phyloP scores from a whole-genome alignment of 345 rosid genomes.

The Eucalyptus erythrocorys region DNA sequence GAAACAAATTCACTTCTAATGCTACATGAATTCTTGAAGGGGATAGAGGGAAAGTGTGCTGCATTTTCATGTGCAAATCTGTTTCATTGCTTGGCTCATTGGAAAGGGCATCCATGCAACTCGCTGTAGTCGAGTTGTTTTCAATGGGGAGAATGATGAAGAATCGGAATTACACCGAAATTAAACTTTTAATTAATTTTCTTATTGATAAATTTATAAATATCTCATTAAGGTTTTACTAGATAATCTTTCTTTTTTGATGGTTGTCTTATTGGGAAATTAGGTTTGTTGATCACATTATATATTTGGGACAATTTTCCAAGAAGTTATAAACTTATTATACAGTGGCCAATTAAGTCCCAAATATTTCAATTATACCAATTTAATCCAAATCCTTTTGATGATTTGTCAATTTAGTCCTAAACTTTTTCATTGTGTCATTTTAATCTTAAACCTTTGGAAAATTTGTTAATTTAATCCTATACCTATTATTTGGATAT shows the following conservation, averaged over 20 bases:
- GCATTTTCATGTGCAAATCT: neutral
- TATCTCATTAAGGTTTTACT: neutral
- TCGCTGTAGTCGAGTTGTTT: no score
- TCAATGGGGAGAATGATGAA: no score
- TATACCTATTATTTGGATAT: neutral
- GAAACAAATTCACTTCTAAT: neutral
- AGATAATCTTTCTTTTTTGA: neutral
- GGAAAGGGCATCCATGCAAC: no score
- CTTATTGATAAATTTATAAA: neutral
- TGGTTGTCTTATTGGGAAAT: neutral
- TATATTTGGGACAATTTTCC: neutral
- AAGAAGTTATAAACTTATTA: neutral
- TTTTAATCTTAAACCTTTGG: neutral
- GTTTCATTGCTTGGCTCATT: no score
- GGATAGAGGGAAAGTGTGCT: neutral
- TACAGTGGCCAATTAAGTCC: fast-evolving
- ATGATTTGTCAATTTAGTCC: neutral
- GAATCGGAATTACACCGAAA: neutral
- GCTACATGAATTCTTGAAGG: neutral
- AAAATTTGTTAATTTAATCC: no score
- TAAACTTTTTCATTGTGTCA: neutral
- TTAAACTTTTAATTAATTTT: no score
- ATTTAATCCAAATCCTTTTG: neutral
- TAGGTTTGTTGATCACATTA: neutral
- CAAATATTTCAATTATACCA: no score